Evolutionary conservation across 2,329 filamentous ascomycete species (phyloP).

Genomic region (Cercospora canescens): DNA sequence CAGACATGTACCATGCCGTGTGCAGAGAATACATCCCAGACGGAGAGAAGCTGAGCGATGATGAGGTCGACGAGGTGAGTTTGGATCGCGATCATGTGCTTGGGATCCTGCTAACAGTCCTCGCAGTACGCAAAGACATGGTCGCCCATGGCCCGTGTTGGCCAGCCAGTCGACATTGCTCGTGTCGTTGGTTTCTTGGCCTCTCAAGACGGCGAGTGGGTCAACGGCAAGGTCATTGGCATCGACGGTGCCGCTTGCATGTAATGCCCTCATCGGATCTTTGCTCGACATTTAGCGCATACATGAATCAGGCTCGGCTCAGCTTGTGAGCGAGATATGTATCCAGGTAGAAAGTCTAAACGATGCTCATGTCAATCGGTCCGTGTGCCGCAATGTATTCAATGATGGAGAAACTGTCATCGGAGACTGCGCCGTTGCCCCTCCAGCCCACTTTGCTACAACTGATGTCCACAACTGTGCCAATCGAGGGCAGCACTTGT

Average conservation of each 20-base stretch:
- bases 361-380: background rate
- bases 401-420: background rate
- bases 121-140: slow-evolving; percentile 60
- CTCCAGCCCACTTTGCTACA: background rate
- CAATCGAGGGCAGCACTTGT: background rate
- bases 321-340: background rate
- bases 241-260: slow-evolving; percentile 45
- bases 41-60: slow-evolving; percentile 56
- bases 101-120: slow-evolving; percentile 14
- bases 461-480: background rate
- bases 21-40: slow-evolving; percentile 64
- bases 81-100: background rate
- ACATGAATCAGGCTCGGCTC: background rate
- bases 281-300: background rate
- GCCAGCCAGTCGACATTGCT: slow-evolving; percentile 67
- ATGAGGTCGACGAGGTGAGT: slow-evolving; percentile 56
- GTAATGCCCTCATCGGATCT: slow-evolving; percentile 28
- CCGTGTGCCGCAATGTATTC: background rate
- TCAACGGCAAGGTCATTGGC: slow-evolving; percentile 57
- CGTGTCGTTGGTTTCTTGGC: slow-evolving; percentile 63
- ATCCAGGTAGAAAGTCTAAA: background rate
- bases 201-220: slow-evolving; percentile 58
- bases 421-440: background rate
- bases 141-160: slow-evolving; percentile 65
- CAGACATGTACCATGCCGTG: slow-evolving; percentile 62